Base-by-base conservation (phyloP, 2,329 filamentous ascomycete genomes). In the Metarhizium anisopliae region DNA sequence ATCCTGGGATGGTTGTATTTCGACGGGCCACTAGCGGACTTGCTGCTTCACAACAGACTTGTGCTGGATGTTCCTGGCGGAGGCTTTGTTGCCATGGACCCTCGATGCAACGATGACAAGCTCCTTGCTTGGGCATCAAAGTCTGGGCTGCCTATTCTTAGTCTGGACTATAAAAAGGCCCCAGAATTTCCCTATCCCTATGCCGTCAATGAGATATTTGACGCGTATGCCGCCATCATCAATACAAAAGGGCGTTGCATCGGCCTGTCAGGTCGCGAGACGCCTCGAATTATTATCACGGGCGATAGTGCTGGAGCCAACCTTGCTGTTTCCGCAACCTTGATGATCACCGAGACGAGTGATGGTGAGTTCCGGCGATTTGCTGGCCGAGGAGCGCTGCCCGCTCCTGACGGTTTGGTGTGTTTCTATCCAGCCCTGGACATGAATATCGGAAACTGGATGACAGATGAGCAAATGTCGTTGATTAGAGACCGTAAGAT, bases 381-480 rank as follows among this genome's bases (percentile, higher is more conserved):
- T 11, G 58, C 64, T 13, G 58, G 61, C 1, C 57, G 84, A 59
- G 73, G 74, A 20, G 75, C 83, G 2, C 76, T 96, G 6, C 87
- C 91, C 0, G 68, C 81, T 0, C 94, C 94, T 0, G 87, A 89
- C 53, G 93, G 91, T 0, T 72, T 97, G 7, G 79, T 97, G 0
- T 78, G 96, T 51, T 85, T 95, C 57, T 99, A 99, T 65, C 94
- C 94, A 0, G 86, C 87, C 0, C 74, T 99, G 57, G 94, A 97
- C 65, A 91, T 97, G 88, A 96, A 95, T 65, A 97, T 97, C 61
- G 90, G 90, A 42, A 96, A 92, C 70, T 99, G 94, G 94, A 97
- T 99, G 92, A 92, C 90, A 0, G 93, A 97, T 64, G 93, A 97
- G 69, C 92, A 99, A 68, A 95, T 97, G 90, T 84, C 90, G 0